These are phyloP conservation scores for Mariannaea sp. DNA, from an alignment of 2,329 filamentous ascomycete genomes.

Conservation along the genomic window DNA sequence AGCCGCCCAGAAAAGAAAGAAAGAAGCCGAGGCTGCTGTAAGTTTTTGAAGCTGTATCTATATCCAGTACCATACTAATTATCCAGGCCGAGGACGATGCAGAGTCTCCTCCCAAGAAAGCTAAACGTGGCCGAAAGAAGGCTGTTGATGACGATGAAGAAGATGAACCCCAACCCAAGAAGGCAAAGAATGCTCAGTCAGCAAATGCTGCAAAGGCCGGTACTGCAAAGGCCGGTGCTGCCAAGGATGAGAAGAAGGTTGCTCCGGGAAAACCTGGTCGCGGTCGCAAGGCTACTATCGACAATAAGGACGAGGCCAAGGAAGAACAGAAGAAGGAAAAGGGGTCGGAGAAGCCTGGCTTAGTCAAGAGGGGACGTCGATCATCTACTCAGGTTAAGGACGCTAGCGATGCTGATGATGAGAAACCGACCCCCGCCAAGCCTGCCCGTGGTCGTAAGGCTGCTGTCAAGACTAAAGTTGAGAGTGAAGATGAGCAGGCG, in stretches of 20 bases:
- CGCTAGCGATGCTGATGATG: constrained; percentile 16
- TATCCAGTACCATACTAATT: constrained; percentile 19
- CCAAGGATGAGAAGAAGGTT: too few relatives aligned
- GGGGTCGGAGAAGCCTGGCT: constrained; percentile 20
- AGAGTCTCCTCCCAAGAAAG: constrained; percentile 40
- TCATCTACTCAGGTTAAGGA: constrained; percentile 7
- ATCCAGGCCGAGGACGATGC: constrained; percentile 36
- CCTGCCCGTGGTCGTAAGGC: constrained; percentile 24
- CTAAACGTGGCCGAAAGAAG: constrained; percentile 45
- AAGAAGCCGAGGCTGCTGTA: constrained; percentile 37
- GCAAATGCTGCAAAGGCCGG: constrained; percentile 31
- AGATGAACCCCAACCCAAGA: constrained; percentile 44
- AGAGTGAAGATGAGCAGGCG: constrained; percentile 21
- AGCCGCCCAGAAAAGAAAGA: constrained; percentile 44
- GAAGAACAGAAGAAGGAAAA: constrained; percentile 10
- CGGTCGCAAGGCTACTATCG: constrained; percentile 17
- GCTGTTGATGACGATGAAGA: constrained; percentile 41
- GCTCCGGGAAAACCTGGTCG: constrained; percentile 25
- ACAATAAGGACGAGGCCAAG: constrained; percentile 20
- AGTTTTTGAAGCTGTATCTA: constrained; percentile 12
- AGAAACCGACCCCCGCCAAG: constrained; percentile 23
- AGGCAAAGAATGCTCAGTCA: constrained; percentile 41
- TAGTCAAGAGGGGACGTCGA: constrained; percentile 39
- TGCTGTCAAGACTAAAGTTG: constrained; percentile 2
- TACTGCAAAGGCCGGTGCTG: constrained; percentile 31